phyloP scores from a whole-genome alignment of 495 filamentous ascomycete species.

The Delitschia confertaspora region DNA sequence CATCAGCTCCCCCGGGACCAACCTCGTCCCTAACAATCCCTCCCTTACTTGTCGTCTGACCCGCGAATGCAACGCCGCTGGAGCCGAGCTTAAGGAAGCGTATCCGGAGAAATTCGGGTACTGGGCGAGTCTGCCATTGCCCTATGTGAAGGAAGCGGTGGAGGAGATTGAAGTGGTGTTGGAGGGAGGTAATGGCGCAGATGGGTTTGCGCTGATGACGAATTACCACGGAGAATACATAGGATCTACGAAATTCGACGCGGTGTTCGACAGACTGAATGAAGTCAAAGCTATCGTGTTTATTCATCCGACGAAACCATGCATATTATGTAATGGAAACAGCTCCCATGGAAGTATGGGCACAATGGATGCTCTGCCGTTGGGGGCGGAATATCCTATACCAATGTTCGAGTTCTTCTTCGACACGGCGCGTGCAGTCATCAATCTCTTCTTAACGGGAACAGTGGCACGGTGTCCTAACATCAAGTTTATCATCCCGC shows the following conservation, averaged over 20 bases:
- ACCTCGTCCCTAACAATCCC: constrained; percentile 36
- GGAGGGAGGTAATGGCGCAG: constrained; percentile 36
- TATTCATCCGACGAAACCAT: constrained; percentile 45
- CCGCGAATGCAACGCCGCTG: constrained; percentile 36
- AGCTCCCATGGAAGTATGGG: constrained; percentile 1
- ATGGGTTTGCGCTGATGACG: constrained; percentile 43
- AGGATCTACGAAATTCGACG: constrained; percentile 39
- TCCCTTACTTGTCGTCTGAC: constrained; percentile 31
- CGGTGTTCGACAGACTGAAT: constrained; percentile 36
- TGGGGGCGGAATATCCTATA: constrained; percentile 35
- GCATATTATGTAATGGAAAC: constrained; percentile 20
- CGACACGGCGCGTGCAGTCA: constrained; percentile 43
- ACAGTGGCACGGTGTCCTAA: constrained; percentile 38
- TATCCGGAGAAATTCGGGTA: constrained; percentile 40
- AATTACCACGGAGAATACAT: constrained; percentile 45
- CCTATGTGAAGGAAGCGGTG: constrained; percentile 38
- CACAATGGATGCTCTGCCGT: constrained; percentile 12
- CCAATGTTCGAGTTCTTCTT: constrained; percentile 52
- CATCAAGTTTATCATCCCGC: constrained; percentile 43
- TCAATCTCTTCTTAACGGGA: constrained; percentile 43
- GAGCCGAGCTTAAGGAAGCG: constrained; percentile 33
- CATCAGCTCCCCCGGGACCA: constrained; percentile 44
- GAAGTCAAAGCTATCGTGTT: constrained; percentile 36
- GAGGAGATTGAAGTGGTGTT: constrained; percentile 40
- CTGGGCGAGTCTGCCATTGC: constrained; percentile 46